Percentiles rank a stretch among this genome's conserved stretches.
Conservation (phyloP, 2,329 filamentous ascomycete species). For the Epichloe gansuensis region DNA sequence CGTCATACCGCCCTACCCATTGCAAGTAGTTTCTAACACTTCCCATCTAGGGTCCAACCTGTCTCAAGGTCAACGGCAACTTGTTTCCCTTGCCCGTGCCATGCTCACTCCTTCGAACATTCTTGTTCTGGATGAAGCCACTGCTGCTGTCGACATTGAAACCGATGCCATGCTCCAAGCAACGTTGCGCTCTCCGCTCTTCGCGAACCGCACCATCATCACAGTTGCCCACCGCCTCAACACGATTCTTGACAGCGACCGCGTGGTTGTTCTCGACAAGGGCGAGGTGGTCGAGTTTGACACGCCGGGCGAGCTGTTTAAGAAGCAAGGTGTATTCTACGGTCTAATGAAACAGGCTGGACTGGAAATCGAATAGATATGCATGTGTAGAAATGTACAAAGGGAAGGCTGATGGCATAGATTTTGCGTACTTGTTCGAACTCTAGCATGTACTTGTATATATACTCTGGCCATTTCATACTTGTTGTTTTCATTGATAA, state of each 20-base stretch:
- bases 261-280: slow-evolving; percentile 86
- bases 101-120: slow-evolving; percentile 95
- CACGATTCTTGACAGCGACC: slow-evolving; percentile 80
- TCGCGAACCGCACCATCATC: slow-evolving; percentile 89
- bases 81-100: slow-evolving; percentile 85
- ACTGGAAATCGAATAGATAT: slow-evolving; percentile 37
- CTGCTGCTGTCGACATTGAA: slow-evolving; percentile 60
- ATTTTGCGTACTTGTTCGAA: background rate
- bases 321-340: slow-evolving; percentile 68
- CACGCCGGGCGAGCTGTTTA: slow-evolving; percentile 66
- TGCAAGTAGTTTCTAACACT: background rate
- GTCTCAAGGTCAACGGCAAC: slow-evolving; percentile 86
- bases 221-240: slow-evolving; percentile 98
- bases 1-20: too few relatives aligned
- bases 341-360: slow-evolving; percentile 86
- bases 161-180: slow-evolving; percentile 55
- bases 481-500: too few relatives aligned
- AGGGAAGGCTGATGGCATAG: background rate
- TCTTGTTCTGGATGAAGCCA: slow-evolving; percentile 92
- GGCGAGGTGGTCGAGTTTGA: slow-evolving; percentile 90
- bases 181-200: slow-evolving; percentile 53
- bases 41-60: slow-evolving; percentile 66
- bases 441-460: too few relatives aligned
- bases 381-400: background rate
- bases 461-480: too few relatives aligned